A percentile compares a stretch with the other conserved stretches of the same genome.
These are phyloP conservation scores for Blastocystis sp. DNA, from an alignment of 352 stramenopile genomes.

Conservation along the genomic window DNA sequence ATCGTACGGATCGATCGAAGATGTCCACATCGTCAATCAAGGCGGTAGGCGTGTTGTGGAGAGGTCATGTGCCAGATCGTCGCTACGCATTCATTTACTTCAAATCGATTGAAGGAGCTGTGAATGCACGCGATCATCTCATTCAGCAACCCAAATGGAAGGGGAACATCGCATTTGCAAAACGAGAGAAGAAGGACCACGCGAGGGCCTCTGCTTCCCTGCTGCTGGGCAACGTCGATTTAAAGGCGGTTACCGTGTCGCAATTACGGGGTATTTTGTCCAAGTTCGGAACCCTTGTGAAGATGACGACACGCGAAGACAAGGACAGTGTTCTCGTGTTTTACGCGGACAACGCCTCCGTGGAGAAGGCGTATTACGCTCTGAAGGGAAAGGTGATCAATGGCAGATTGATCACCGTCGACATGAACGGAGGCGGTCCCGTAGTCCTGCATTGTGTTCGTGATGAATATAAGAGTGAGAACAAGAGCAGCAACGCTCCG, in stretches of 20 bases:
- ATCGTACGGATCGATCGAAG: not conserved
- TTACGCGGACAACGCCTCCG: not conserved
- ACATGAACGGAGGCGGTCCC: not conserved
- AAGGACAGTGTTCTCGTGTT: not conserved
- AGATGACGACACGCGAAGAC: not conserved
- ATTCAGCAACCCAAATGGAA: constrained; percentile 30
- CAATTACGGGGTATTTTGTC: not conserved
- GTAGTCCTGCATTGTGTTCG: not conserved
- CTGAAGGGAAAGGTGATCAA: not conserved
- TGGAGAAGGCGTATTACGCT: not conserved
- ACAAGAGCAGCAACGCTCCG: not conserved
- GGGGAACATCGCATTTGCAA: constrained; percentile 38
- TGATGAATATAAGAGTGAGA: not conserved
- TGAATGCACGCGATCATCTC: not conserved
- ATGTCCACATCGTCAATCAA: constrained; percentile 8
- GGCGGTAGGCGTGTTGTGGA: not conserved
- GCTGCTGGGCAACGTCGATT: not conserved
- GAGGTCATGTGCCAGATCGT: not conserved
- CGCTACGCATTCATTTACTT: constrained; percentile 45
- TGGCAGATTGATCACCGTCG: not conserved
- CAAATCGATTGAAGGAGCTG: not conserved
- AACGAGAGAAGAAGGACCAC: not conserved
- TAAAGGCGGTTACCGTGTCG: not conserved
- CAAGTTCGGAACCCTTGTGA: not conserved
- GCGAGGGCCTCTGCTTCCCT: not conserved